These are phyloP conservation scores for Cerioporus squamosus DNA, from an alignment of 1,284 basidiomycete genomes.

Conservation along the genomic window DNA sequence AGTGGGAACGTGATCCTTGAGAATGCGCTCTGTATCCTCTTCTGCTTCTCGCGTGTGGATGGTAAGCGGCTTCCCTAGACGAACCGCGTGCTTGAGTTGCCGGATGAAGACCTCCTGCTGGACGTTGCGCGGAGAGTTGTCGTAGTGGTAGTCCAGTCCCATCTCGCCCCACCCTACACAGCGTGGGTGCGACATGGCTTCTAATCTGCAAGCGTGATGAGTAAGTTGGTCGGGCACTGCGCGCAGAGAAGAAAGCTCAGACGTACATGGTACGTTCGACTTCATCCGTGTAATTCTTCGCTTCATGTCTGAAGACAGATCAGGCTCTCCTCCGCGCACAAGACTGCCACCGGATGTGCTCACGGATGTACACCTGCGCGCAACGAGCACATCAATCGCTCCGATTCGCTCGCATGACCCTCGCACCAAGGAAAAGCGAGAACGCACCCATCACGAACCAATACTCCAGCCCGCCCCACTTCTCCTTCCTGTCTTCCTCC, in stretches of 20 bases:
- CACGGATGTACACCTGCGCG: constrained; percentile 73
- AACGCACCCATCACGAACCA: constrained; percentile 77
- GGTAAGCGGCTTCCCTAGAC: constrained; percentile 71
- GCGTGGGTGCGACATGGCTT: constrained; percentile 77
- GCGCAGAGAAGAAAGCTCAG: neutral
- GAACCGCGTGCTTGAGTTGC: constrained; percentile 70
- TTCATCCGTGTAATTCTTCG: constrained; percentile 65
- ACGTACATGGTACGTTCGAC: constrained; percentile 73
- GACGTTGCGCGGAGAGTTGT: constrained; percentile 68
- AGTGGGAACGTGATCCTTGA: constrained; percentile 72
- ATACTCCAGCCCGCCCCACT: constrained; percentile 71
- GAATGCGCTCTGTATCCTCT: constrained; percentile 74
- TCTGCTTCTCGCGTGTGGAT: constrained; percentile 85
- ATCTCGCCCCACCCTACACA: constrained; percentile 88
- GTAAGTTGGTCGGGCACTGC: neutral
- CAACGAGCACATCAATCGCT: neutral
- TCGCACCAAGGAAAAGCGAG: neutral
- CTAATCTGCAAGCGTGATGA: constrained; percentile 54
- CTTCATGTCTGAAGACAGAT: constrained; percentile 60
- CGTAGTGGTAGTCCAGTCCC: constrained; percentile 84
- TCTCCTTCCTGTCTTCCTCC: constrained; percentile 46
- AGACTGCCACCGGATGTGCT: constrained; percentile 33
- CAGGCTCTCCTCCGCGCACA: neutral
- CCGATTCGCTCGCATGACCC: neutral
- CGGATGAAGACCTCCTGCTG: constrained; percentile 69